Percentiles rank a stretch among this genome's conserved stretches.
phyloP scores from a whole-genome alignment of 148 eudicot genomes.

The Camellia lanceoleosa region DNA sequence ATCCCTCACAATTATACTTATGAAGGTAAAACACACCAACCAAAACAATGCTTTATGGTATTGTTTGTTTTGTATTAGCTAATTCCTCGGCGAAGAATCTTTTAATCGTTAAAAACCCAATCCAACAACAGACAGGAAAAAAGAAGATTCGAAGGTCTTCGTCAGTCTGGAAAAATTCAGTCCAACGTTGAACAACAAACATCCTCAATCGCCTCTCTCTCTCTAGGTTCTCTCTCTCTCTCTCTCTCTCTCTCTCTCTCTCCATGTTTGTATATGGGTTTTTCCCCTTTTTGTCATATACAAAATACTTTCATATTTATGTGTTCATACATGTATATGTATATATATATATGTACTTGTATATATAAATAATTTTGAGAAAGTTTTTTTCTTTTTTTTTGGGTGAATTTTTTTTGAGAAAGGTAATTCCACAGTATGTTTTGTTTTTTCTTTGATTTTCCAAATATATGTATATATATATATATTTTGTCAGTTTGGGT shows the following conservation, averaged over 20 bases:
- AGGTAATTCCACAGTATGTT: too few relatives aligned
- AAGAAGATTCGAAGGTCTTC: neutral
- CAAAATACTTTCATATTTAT: neutral
- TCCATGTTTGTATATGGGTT: neutral
- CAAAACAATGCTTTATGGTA: neutral
- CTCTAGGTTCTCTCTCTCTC: neutral
- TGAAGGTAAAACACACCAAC: too few relatives aligned
- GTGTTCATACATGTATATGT: too few relatives aligned
- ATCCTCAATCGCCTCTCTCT: neutral
- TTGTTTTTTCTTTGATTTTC: too few relatives aligned
- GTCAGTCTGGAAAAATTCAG: too few relatives aligned
- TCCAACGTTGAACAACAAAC: neutral
- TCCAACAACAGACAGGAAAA: neutral
- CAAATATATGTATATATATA: too few relatives aligned
- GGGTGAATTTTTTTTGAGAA: too few relatives aligned
- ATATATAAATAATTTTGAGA: too few relatives aligned
- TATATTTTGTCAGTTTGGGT: too few relatives aligned
- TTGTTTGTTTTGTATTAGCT: neutral
- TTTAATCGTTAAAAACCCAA: neutral
- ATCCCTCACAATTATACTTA: too few relatives aligned
- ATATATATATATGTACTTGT: too few relatives aligned
- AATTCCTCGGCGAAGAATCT: neutral
- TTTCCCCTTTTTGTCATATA: neutral
- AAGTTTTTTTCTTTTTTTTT: too few relatives aligned
- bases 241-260: neutral